Base-by-base conservation (phyloP, 23 red algal species). In the Gracilaria domingensis region DNA sequence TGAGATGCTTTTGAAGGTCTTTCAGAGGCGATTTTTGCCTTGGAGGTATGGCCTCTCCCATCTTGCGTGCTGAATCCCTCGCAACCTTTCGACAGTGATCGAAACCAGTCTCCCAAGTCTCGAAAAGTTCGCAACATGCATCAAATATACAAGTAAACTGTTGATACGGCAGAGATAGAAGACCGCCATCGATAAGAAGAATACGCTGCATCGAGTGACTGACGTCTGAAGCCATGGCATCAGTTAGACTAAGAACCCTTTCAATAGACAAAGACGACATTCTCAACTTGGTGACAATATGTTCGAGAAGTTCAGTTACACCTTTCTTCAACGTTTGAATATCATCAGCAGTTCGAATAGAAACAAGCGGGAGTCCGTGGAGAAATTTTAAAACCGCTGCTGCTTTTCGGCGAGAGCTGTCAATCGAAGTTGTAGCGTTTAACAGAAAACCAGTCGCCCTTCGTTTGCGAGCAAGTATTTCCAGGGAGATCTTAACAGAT, bases 41-140 rank as follows among this genome's bases (percentile, higher is more conserved):
- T 40, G 64, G 79, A 21, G 78, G 79, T 24, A 92, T 78, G 8
- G 56, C 33, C 65, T 92, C 89, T 30, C 89, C 65, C 59, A 59
- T 59, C 39, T 75, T 84, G 6, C 64, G 79, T 25, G 89, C 89
- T 40, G 79, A 28, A 14, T 92, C 80, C 20, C 78, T 32, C 3
- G 80, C 89, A 60, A 84, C 80, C 64, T 75, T 83, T 34, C 89
- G 89, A 60, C 89, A 92, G 33, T 75, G 62, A 32, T 92, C 89
- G 42, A 83, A 92, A n/a, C 89, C 89, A 12, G 35, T 29, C 12
- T 59, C 62, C 89, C 89, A 92, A 29, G 61, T 58, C 49, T 83
- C 89, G 48, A 92, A 92, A 24, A 92, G 32, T 53, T 84, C 78
- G 66, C 80, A 83, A 64, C 89, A 92, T 32, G 48, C 60, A n/a